These are phyloP conservation scores for Codiaeum variegatum DNA, from an alignment of 441 rosid species.

Conservation along the genomic window DNA sequence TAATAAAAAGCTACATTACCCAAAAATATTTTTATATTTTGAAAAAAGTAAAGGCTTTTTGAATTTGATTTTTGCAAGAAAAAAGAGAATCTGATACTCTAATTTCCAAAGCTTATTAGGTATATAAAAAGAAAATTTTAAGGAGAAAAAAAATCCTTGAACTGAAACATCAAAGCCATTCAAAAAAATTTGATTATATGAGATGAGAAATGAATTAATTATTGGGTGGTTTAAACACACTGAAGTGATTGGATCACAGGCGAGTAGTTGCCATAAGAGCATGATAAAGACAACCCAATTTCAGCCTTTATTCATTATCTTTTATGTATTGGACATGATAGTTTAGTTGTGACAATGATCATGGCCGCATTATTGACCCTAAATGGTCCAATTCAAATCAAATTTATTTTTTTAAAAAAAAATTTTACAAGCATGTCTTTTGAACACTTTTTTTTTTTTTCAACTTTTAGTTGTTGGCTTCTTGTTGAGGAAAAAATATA, in stretches of 20 bases:
- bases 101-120: constrained; percentile 15
- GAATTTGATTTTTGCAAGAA: constrained; percentile 24
- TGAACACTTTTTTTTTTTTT: neutral
- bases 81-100: constrained; percentile 47
- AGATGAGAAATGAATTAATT: constrained; percentile 9
- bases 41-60: constrained; percentile 15
- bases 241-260: constrained; percentile 21
- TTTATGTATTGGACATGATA: constrained; percentile 5
- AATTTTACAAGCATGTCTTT: constrained; percentile 6
- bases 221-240: constrained; percentile 24
- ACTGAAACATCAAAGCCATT: constrained; percentile 23
- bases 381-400: constrained; percentile 15
- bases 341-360: constrained; percentile 22
- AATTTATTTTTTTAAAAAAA: neutral
- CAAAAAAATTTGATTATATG: neutral
- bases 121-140: neutral
- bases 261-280: constrained; percentile 10
- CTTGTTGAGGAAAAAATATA: neutral
- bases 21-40: neutral
- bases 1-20: neutral
- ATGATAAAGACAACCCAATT: constrained; percentile 18
- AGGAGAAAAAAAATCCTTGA: neutral
- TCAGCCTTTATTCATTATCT: neutral
- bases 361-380: constrained; percentile 5
- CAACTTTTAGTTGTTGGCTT: constrained; percentile 10